phyloP scores from a whole-genome alignment of 108 stramenopile genomes.

The Nitzschia inconspicua region DNA sequence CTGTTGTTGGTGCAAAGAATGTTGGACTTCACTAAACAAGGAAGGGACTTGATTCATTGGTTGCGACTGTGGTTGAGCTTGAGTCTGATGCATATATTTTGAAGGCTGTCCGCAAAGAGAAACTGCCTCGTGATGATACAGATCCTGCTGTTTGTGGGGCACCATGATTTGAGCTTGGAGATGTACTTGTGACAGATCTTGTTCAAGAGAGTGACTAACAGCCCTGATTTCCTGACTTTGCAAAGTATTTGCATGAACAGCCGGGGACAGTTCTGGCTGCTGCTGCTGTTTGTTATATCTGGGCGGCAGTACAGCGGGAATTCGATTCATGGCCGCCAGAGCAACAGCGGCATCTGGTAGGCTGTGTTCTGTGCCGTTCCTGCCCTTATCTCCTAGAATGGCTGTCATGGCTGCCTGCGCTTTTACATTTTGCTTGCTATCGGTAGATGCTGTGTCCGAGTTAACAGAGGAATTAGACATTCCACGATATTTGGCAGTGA shows the following conservation, averaged over 20 bases:
- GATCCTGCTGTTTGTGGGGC: constrained; percentile 9
- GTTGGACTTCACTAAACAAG: no score
- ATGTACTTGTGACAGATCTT: background rate
- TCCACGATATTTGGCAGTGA: constrained; percentile 1
- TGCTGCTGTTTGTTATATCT: background rate
- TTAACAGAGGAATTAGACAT: background rate
- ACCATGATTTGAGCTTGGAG: background rate
- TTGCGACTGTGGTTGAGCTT: background rate
- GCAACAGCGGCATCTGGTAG: background rate
- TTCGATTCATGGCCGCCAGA: no score
- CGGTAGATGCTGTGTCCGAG: background rate
- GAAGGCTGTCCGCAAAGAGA: no score
- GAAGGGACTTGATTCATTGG: background rate
- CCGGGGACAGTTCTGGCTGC: background rate
- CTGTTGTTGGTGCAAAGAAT: background rate
- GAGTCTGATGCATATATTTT: background rate
- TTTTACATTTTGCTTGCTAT: background rate
- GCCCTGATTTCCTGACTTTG: no score
- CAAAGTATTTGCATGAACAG: background rate
- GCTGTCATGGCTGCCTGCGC: constrained; percentile 6
- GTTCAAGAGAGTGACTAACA: background rate
- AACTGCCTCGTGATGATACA: no score
- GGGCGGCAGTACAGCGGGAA: background rate
- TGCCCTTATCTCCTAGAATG: background rate
- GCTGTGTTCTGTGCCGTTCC: background rate